A percentile compares a stretch with the other conserved stretches of the same genome.
Evolutionary conservation across 345 rosid species (phyloP).

Genomic region (Barbarea vulgaris): DNA sequence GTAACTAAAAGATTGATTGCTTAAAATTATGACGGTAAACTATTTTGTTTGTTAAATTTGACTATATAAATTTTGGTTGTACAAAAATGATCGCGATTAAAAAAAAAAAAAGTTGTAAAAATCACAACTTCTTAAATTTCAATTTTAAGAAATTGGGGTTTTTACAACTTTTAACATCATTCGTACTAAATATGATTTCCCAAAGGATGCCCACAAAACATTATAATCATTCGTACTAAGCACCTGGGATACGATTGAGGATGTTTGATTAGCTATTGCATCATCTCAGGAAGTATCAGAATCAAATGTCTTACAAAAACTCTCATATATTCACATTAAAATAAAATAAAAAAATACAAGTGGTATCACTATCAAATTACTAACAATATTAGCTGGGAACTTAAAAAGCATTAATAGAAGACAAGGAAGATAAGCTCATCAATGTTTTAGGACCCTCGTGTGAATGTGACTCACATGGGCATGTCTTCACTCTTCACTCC

Average conservation of each 20-base stretch:
- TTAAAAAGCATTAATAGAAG: constrained; percentile 27
- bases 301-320: neutral
- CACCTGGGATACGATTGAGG: neutral
- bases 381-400: constrained; percentile 31
- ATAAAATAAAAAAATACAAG: neutral
- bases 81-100: too few relatives aligned
- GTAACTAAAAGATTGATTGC: neutral
- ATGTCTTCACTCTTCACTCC: constrained; percentile 21
- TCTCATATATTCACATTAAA: neutral
- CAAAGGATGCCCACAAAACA: neutral
- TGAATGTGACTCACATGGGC: constrained; percentile 39
- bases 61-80: neutral
- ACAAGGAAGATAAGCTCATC: constrained; percentile 32
- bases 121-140: too few relatives aligned
- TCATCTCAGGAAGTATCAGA: constrained; percentile 14
- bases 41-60: neutral
- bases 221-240: too few relatives aligned
- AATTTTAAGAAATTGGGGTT: too few relatives aligned
- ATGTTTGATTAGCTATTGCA: constrained; percentile 13
- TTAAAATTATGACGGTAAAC: neutral
- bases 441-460: constrained; percentile 36
- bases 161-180: too few relatives aligned
- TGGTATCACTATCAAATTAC: constrained; percentile 6
- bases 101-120: too few relatives aligned
- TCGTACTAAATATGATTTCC: too few relatives aligned